Conservation (phyloP, 2,329 filamentous ascomycete species). For the Sclerotinia borealis region DNA sequence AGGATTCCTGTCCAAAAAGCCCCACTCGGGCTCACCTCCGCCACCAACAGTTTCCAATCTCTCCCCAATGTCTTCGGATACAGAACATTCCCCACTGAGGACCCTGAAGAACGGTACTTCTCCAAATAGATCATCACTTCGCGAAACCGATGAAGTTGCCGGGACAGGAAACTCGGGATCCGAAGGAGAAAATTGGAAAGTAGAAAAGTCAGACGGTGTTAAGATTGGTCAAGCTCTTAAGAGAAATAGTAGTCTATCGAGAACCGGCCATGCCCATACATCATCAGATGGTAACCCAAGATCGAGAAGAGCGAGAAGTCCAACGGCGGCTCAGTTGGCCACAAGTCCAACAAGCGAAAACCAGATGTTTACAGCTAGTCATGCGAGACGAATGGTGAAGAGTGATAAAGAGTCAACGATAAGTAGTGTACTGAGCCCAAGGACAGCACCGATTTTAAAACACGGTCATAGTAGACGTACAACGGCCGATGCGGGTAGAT, state of each 20-base stretch:
- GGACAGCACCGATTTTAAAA: conserved; percentile 54
- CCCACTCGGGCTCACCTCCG: conserved; percentile 52
- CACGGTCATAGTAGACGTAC: conserved; percentile 24
- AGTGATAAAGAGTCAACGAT: conserved; percentile 51
- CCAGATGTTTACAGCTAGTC: conserved; percentile 58
- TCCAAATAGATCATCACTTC: conserved; percentile 40
- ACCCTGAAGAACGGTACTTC: conserved; percentile 45
- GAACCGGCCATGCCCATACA: conserved; percentile 21
- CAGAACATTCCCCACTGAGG: conserved; percentile 50
- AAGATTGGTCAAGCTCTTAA: conserved; percentile 31
- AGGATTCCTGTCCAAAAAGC: conserved; percentile 70
- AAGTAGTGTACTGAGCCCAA: conserved; percentile 54
- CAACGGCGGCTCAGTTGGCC: conserved; percentile 42
- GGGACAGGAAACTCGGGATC: conserved; percentile 34
- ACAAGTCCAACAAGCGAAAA: conserved; percentile 51
- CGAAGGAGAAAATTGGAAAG: conserved; percentile 30
- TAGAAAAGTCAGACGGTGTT: conserved; percentile 26
- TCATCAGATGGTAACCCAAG: conserved; percentile 21
- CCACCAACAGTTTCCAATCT: conserved; percentile 51
- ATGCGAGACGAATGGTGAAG: conserved; percentile 61
- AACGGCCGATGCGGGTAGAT: conserved; percentile 27
- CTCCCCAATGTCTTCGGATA: conserved; percentile 43
- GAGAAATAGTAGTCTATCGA: conserved; percentile 27
- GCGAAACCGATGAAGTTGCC: conserved; percentile 32
- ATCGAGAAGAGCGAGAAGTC: conserved; percentile 30